Conservation (phyloP, 306 rosid genomes). For the Pyrus communis region DNA sequence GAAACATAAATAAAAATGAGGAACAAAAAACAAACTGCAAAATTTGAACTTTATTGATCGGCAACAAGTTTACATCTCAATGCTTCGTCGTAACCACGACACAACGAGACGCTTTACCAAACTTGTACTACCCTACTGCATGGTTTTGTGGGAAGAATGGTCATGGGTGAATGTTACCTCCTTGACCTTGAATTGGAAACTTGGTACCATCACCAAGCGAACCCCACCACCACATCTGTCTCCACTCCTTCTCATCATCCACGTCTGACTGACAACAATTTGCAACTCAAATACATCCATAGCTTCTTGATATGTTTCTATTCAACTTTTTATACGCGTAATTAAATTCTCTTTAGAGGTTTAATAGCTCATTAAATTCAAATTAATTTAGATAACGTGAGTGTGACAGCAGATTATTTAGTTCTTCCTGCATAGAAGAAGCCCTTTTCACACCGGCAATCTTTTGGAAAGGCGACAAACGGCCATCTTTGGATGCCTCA, state of each 20-base stretch:
- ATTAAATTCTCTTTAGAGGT: not conserved
- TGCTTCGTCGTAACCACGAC: not conserved
- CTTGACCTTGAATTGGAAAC: not conserved
- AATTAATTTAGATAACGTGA: not conserved
- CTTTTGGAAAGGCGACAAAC: slow-evolving; percentile 1
- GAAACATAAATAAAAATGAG: too few species aligned
- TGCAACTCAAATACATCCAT: not conserved
- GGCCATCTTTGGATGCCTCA: slow-evolving; percentile 20
- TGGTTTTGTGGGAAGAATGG: slow-evolving; percentile 5
- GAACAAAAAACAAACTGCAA: too few species aligned
- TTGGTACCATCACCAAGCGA: slow-evolving; percentile 20
- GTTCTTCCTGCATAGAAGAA: not conserved
- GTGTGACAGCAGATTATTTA: not conserved
- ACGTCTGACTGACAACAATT: slow-evolving; percentile 1
- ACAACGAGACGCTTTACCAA: not conserved
- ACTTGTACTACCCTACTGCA: not conserved
- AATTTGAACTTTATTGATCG: too few species aligned
- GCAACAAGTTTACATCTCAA: too few species aligned
- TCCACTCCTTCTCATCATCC: slow-evolving; percentile 18
- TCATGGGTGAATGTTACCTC: slow-evolving; percentile 1
- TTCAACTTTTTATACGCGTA: not conserved
- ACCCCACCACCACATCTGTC: slow-evolving; percentile 7
- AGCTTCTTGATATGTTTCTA: not conserved
- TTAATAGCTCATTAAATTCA: not conserved
- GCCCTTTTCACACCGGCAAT: slow-evolving; percentile 20